These are phyloP conservation scores for Fraxinus ornus DNA, from an alignment of 305 asterid species.

Conservation along the genomic window DNA sequence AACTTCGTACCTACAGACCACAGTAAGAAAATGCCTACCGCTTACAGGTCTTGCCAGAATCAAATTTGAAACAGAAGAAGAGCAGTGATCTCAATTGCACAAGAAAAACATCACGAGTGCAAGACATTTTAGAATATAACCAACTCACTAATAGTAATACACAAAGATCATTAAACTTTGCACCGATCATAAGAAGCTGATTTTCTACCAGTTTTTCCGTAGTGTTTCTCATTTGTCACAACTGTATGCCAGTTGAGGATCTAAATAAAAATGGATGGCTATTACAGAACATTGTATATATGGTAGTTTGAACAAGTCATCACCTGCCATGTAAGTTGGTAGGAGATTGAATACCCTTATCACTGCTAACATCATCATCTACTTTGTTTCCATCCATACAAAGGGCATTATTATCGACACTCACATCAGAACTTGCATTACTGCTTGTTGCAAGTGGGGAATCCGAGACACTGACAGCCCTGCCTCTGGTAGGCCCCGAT, in stretches of 20 bases:
- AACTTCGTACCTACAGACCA: background rate
- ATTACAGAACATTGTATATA: constrained; percentile 13
- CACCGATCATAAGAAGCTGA: constrained; percentile 37
- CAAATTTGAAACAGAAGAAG: background rate
- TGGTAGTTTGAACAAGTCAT: constrained; percentile 19
- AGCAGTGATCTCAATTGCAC: background rate
- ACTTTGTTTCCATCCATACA: constrained; percentile 58
- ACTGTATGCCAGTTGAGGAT: constrained; percentile 26
- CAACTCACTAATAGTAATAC: constrained; percentile 36
- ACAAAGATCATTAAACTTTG: constrained; percentile 45
- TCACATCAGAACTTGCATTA: constrained; percentile 89
- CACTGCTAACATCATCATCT: constrained; percentile 73
- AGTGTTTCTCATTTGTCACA: constrained; percentile 25
- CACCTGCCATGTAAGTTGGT: constrained; percentile 72
- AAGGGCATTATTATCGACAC: constrained; percentile 67
- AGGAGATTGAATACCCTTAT: constrained; percentile 68
- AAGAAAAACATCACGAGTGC: constrained; percentile 11
- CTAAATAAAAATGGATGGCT: constrained; percentile 18
- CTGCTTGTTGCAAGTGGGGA: constrained; percentile 96
- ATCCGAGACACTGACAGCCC: constrained; percentile 66
- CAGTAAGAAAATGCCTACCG: background rate
- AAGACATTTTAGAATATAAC: constrained; percentile 26
- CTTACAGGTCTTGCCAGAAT: background rate
- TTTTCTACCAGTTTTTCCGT: constrained; percentile 27
- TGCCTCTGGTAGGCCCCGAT: constrained; percentile 65